phyloP scores from a whole-genome alignment of 2,329 filamentous ascomycete genomes.

The Calonectria pseudoturangicola region DNA sequence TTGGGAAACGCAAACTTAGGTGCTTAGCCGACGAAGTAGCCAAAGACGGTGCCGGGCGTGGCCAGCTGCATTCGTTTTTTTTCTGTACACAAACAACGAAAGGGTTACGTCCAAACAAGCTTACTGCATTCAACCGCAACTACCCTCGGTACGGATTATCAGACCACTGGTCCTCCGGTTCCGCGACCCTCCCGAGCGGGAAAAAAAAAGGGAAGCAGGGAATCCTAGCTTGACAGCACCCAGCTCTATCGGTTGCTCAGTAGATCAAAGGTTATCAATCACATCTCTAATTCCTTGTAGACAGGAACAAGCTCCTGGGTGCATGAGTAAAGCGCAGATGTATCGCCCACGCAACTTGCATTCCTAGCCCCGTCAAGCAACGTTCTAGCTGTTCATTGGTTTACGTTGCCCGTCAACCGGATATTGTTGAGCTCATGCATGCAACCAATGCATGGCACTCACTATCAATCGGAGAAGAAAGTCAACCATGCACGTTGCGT shows the following conservation, averaged over 20 bases:
- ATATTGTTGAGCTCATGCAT: constrained; percentile 17
- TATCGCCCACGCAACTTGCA: constrained; percentile 1
- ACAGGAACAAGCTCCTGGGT: background rate
- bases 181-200: background rate
- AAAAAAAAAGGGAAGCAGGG: constrained; percentile 13
- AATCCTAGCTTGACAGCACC: background rate
- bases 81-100: background rate
- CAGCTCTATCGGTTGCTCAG: background rate
- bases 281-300: background rate
- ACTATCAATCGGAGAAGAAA: background rate
- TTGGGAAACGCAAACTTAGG: constrained; percentile 9
- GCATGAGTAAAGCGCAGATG: background rate
- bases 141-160: constrained; percentile 14
- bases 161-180: constrained; percentile 3
- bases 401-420: background rate
- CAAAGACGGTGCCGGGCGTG: too few species aligned
- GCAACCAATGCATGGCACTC: constrained; percentile 1
- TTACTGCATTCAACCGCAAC: background rate
- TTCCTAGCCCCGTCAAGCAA: constrained; percentile 19
- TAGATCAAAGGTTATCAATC: constrained; percentile 8
- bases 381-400: constrained; percentile 15
- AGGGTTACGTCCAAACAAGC: background rate
- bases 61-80: background rate
- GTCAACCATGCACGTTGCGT: background rate
- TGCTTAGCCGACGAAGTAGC: background rate